Conservation (phyloP, 2,329 filamentous ascomycete species). For the Cordyceps javanica region DNA sequence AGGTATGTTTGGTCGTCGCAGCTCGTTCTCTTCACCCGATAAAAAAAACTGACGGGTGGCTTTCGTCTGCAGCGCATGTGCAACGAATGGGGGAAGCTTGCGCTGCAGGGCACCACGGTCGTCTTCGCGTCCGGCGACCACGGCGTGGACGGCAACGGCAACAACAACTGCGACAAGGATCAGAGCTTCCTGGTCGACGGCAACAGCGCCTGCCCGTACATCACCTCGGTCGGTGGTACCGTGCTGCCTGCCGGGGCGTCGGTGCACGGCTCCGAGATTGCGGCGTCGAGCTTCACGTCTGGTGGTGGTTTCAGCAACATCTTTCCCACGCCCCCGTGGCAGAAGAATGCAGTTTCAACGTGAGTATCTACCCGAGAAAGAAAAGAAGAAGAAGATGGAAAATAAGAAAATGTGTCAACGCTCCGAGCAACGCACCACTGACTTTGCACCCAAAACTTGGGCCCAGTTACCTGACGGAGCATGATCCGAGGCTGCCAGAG, state of each 20-base stretch:
- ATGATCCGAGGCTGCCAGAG: constrained; percentile 13
- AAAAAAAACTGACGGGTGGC: background rate
- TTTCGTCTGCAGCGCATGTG: constrained; percentile 35
- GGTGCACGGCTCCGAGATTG: constrained; percentile 37
- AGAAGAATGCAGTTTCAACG: constrained; percentile 30
- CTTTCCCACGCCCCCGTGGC: constrained; percentile 41
- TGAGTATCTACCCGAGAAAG: too few species aligned
- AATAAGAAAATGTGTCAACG: background rate
- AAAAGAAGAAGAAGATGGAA: background rate
- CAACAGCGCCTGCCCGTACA: constrained; percentile 35
- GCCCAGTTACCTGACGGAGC: background rate
- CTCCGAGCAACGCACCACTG: too few species aligned
- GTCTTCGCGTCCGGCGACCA: constrained; percentile 35
- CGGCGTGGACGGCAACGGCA: constrained; percentile 25
- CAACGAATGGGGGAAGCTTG: constrained; percentile 40
- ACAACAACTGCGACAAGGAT: constrained; percentile 6
- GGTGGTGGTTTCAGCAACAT: constrained; percentile 30
- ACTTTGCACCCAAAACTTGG: too few species aligned
- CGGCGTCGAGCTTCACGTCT: constrained; percentile 36
- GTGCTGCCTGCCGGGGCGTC: constrained; percentile 34
- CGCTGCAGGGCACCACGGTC: constrained; percentile 35
- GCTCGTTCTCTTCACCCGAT: background rate
- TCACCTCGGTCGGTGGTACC: constrained; percentile 45
- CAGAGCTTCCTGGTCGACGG: constrained; percentile 27
- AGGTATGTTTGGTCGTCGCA: background rate